These are phyloP conservation scores for Aspergillus campestris DNA, from an alignment of 495 filamentous ascomycete genomes.

Conservation along the genomic window DNA sequence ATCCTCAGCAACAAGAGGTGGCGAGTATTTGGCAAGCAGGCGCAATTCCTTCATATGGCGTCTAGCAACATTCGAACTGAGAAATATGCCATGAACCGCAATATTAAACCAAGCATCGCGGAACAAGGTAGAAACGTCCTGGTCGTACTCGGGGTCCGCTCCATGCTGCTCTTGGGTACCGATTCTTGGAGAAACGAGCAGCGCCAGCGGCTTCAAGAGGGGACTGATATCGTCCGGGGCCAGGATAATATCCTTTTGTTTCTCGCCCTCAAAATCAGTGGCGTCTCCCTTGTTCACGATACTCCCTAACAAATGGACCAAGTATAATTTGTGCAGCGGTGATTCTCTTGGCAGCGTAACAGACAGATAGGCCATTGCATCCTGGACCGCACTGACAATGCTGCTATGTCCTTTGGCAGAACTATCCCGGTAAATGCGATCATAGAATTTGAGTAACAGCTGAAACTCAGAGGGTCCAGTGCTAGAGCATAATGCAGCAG, in stretches of 20 bases:
- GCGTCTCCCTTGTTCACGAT: constrained; percentile 83
- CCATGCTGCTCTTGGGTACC: constrained; percentile 22
- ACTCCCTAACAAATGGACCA: constrained; percentile 76
- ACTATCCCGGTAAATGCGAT: constrained; percentile 61
- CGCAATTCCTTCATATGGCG: constrained; percentile 63
- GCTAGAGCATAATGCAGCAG: constrained; percentile 64
- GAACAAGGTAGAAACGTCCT: constrained; percentile 57
- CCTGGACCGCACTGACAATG: constrained; percentile 27
- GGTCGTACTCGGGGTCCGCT: constrained; percentile 41
- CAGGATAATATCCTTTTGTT: constrained; percentile 65
- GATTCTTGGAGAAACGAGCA: constrained; percentile 56
- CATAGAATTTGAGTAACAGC: constrained; percentile 74
- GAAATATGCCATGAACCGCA: constrained; percentile 82
- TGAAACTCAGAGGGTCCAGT: constrained; percentile 72
- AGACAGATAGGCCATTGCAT: constrained; percentile 72
- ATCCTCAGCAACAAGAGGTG: constrained; percentile 73
- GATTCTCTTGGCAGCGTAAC: constrained; percentile 56
- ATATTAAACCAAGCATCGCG: constrained; percentile 98
- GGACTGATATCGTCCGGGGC: constrained; percentile 77
- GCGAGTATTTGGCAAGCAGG: constrained; percentile 75
- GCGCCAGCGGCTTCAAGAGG: constrained; percentile 70
- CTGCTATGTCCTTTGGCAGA: constrained; percentile 53
- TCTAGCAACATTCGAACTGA: constrained; percentile 57
- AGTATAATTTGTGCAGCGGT: constrained; percentile 65
- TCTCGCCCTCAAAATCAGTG: constrained; percentile 47